Percentiles rank a stretch among this genome's conserved stretches.
Evolutionary conservation across 805 yeast genomes (phyloP).

Genomic region (Myxozyma neglecta): DNA sequence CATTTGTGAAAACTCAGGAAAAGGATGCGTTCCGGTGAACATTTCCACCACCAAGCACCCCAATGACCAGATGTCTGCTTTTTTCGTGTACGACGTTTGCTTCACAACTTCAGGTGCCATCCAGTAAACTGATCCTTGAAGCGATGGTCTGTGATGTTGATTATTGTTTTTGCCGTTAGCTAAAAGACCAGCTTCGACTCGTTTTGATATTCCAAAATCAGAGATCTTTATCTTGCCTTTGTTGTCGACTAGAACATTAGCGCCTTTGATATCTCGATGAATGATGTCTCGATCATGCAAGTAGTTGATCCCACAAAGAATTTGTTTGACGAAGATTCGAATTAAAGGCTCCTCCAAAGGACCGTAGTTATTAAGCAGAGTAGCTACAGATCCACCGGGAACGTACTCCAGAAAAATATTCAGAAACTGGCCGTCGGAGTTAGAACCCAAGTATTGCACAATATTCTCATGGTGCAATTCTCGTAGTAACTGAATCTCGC

Average conservation of each 20-base stretch:
- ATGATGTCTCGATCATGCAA: constrained; percentile 73
- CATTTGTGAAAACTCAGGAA: constrained; percentile 92
- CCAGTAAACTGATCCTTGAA: constrained; percentile 96
- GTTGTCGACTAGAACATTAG: constrained; percentile 77
- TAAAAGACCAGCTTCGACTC: constrained; percentile 56
- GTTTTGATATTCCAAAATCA: constrained; percentile 81
- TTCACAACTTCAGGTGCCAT: constrained; percentile 99
- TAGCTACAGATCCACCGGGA: constrained; percentile 70
- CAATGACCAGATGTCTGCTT: constrained; percentile 96
- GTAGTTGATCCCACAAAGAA: constrained; percentile 70
- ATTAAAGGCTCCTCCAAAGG: constrained; percentile 78
- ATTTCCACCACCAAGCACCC: constrained; percentile 93
- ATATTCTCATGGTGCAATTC: constrained; percentile 87
- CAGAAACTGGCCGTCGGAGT: constrained; percentile 65
- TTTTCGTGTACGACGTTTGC: constrained; percentile 84
- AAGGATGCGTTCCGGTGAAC: constrained; percentile 95
- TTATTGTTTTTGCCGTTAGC: constrained; percentile 3
- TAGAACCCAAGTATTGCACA: constrained; percentile 87
- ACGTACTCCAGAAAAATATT: constrained; percentile 82
- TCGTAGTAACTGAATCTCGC: constrained; percentile 73
- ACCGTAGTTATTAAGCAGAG: constrained; percentile 69
- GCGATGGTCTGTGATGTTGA: constrained; percentile 63
- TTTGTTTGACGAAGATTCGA: constrained; percentile 70
- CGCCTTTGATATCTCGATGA: constrained; percentile 87
- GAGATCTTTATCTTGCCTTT: constrained; percentile 81